Percentiles rank a stretch among this genome's conserved stretches.
Conservation (phyloP, 495 filamentous ascomycete species). For the Niebla homalea region DNA sequence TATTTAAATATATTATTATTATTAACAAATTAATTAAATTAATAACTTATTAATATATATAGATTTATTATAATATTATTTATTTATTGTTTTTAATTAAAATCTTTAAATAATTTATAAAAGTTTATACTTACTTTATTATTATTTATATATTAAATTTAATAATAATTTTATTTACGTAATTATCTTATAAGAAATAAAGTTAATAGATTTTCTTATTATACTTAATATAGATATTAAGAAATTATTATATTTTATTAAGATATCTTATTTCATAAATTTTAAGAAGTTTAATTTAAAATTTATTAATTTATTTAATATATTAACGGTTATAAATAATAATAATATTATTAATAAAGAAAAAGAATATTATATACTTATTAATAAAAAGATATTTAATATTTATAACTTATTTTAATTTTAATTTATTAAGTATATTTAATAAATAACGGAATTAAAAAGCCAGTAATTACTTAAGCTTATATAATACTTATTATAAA, state of each 20-base stretch:
- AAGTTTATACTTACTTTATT: not conserved
- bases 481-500: conserved; percentile 2
- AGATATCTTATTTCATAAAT: not conserved
- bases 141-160: not conserved
- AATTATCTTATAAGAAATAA: too few relatives aligned
- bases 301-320: conserved; percentile 1
- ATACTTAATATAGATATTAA: conserved; percentile 6
- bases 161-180: conserved; percentile 11
- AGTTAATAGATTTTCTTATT: conserved; percentile 1
- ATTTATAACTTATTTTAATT: too few relatives aligned
- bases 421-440: conserved; percentile 11
- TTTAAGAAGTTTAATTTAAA: not conserved
- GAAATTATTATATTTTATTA: conserved; percentile 3
- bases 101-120: not conserved
- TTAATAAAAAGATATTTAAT: too few relatives aligned
- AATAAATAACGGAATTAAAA: not conserved
- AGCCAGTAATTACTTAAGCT: too few relatives aligned
- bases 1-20: conserved; percentile 1
- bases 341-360: conserved; percentile 8
- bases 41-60: too few relatives aligned
- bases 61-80: too few relatives aligned
- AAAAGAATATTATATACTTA: too few relatives aligned
- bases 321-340: conserved; percentile 1
- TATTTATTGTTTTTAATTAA: too few relatives aligned
- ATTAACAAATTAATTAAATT: conserved; percentile 4